Percentiles rank a stretch among this genome's conserved stretches.
Evolutionary conservation across 345 rosid genomes (phyloP).

Genomic region (Turritis glabra): DNA sequence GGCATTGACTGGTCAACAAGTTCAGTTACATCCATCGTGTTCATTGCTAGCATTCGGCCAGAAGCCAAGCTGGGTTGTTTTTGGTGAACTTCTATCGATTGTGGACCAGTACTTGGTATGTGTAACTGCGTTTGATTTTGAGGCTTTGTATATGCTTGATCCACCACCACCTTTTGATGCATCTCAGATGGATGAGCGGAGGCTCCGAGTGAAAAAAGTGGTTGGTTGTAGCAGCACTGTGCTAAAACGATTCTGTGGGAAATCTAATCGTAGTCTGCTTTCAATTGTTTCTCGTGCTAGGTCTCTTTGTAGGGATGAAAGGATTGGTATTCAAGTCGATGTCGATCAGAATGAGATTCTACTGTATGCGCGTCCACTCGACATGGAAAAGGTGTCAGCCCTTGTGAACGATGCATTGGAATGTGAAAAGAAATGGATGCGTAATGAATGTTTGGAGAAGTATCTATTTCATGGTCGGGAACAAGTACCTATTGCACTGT

Average conservation of each 20-base stretch:
- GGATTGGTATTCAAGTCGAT: conserved; percentile 59
- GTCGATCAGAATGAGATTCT: conserved; percentile 64
- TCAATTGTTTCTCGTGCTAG: conserved; percentile 59
- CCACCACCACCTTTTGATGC: conserved; percentile 80
- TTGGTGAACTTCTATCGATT: conserved; percentile 68
- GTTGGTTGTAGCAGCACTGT: conserved; percentile 59
- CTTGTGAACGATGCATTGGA: conserved; percentile 57
- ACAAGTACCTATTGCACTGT: conserved; percentile 60
- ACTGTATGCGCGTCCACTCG: conserved; percentile 53
- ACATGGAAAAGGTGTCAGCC: conserved; percentile 56
- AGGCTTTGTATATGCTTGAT: conserved; percentile 50
- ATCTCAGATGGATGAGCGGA: conserved; percentile 50
- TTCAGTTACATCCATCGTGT: conserved; percentile 84
- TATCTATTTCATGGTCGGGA: conserved; percentile 59
- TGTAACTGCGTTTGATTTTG: conserved; percentile 80
- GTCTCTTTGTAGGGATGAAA: conserved; percentile 55
- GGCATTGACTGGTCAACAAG: conserved; percentile 69
- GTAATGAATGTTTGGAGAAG: conserved; percentile 75
- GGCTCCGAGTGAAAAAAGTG: conserved; percentile 57
- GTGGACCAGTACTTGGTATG: conserved; percentile 75
- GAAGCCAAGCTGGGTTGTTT: conserved; percentile 93
- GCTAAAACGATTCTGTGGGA: conserved; percentile 80
- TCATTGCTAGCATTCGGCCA: conserved; percentile 70
- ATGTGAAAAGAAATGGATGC: conserved; percentile 62
- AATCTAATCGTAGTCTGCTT: conserved; percentile 49